Percentiles rank a stretch among this genome's conserved stretches.
Conservation (phyloP, 306 rosid genomes). For the Cyclanthera cordifolia region DNA sequence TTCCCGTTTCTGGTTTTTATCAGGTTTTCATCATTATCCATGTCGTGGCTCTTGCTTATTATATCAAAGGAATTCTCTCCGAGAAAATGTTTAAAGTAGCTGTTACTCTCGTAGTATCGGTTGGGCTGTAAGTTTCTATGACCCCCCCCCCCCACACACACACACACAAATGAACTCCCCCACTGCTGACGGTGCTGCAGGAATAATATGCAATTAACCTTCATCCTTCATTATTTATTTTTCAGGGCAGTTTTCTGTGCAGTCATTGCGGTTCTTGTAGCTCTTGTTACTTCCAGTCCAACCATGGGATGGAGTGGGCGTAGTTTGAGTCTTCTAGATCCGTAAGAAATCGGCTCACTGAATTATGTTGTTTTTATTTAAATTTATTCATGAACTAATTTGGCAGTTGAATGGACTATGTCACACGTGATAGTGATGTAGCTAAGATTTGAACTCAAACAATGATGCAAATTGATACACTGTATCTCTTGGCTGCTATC, state of each 20-base stretch:
- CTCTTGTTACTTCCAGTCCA: constrained; percentile 94
- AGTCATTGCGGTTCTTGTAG: constrained; percentile 61
- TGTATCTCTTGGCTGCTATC: neutral
- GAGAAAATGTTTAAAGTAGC: constrained; percentile 94
- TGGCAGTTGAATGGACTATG: neutral
- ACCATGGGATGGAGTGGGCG: constrained; percentile 99
- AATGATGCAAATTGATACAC: neutral
- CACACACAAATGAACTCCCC: neutral
- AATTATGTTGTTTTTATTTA: constrained; percentile 14
- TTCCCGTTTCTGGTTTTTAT: constrained; percentile 14
- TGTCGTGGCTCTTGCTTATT: constrained; percentile 89
- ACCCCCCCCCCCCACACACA: neutral
- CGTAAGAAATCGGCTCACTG: constrained; percentile 46
- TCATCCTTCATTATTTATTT: constrained; percentile 17
- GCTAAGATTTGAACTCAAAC: neutral
- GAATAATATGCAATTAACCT: constrained; percentile 19
- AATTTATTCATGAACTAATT: constrained; percentile 7
- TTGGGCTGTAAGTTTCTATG: constrained; percentile 64
- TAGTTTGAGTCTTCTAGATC: constrained; percentile 91
- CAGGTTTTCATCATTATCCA: constrained; percentile 94
- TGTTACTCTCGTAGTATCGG: constrained; percentile 61
- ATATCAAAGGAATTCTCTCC: constrained; percentile 77
- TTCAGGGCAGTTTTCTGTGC: constrained; percentile 71
- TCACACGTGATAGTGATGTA: neutral
- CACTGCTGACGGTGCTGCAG: constrained; percentile 9